A percentile compares a stretch with the other conserved stretches of the same genome.
Conservation (phyloP, 176 grass and related monocot species). For the Zoysia japonica region DNA sequence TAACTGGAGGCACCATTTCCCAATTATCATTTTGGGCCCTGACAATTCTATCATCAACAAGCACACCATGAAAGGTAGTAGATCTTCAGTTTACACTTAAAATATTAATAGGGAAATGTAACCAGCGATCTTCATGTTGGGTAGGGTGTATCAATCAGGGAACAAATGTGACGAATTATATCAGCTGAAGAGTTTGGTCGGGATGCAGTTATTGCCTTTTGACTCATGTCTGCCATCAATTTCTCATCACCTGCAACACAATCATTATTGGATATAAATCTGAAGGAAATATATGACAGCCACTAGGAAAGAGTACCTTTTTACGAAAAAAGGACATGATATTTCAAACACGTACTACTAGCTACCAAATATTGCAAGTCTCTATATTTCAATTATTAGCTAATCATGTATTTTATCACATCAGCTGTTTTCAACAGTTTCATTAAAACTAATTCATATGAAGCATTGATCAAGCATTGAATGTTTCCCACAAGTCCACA, state of each 20-base stretch:
- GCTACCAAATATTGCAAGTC: not conserved
- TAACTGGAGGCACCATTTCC: constrained; percentile 15
- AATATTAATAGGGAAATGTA: constrained; percentile 11
- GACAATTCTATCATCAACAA: not conserved
- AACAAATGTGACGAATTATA: constrained; percentile 68
- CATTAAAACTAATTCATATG: not conserved
- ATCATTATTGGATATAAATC: not conserved
- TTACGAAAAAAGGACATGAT: constrained; percentile 3
- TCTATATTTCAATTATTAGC: constrained; percentile 16
- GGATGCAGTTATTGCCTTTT: constrained; percentile 68
- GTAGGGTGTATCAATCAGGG: constrained; percentile 45
- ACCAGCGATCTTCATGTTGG: constrained; percentile 37
- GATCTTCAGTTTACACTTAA: constrained; percentile 7
- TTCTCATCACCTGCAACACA: constrained; percentile 69
- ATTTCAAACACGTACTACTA: not conserved
- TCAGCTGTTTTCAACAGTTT: not conserved
- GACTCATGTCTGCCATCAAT: constrained; percentile 78
- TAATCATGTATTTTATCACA: constrained; percentile 2
- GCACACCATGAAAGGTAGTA: not conserved
- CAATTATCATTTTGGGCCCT: not conserved
- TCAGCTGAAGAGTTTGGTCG: constrained; percentile 66
- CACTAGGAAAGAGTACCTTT: not conserved
- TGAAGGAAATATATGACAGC: constrained; percentile 7
- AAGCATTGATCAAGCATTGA: constrained; percentile 18
- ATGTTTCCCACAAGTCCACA: not conserved